Conservation (phyloP, 2,329 filamentous ascomycete species). For the Diaporthe aspalathi region DNA sequence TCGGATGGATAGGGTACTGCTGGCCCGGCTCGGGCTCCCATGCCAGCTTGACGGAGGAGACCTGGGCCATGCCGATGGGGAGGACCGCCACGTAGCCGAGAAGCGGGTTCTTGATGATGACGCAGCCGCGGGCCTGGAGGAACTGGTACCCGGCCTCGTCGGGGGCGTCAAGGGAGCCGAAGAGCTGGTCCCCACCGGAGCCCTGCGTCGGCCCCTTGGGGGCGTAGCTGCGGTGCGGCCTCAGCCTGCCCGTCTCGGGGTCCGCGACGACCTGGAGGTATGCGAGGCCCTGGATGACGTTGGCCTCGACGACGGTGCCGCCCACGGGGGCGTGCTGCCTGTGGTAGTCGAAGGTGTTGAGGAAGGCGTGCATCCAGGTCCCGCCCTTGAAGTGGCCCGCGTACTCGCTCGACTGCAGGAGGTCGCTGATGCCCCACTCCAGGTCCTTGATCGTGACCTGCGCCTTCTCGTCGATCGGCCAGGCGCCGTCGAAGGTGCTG, state of each 20-base stretch:
- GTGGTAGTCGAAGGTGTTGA: slow-evolving; percentile 15
- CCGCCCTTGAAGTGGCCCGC: slow-evolving; percentile 1
- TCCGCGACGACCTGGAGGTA: slow-evolving; percentile 1
- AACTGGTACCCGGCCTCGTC: slow-evolving; percentile 5
- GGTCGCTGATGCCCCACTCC: slow-evolving; percentile 1
- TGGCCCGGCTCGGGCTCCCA: background rate
- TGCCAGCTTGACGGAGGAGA: slow-evolving; percentile 3
- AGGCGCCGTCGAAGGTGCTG: slow-evolving; percentile 1
- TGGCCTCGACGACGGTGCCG: background rate
- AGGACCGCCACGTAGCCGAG: background rate
- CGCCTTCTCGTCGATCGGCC: background rate
- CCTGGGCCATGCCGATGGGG: background rate
- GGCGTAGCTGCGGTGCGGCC: background rate
- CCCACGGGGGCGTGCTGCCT: background rate
- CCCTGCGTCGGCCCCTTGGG: background rate
- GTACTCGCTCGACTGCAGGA: background rate
- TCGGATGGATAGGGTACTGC: background rate
- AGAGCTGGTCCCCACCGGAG: background rate
- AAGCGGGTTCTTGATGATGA: slow-evolving; percentile 5
- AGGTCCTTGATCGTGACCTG: background rate
- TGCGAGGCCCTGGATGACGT: background rate
- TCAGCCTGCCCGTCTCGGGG: background rate
- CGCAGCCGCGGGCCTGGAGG: background rate
- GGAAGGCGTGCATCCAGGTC: background rate
- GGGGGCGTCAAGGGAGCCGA: background rate